Conservation (phyloP, 2,329 filamentous ascomycete genomes). For the Sclerotinia sclerotiorum region DNA sequence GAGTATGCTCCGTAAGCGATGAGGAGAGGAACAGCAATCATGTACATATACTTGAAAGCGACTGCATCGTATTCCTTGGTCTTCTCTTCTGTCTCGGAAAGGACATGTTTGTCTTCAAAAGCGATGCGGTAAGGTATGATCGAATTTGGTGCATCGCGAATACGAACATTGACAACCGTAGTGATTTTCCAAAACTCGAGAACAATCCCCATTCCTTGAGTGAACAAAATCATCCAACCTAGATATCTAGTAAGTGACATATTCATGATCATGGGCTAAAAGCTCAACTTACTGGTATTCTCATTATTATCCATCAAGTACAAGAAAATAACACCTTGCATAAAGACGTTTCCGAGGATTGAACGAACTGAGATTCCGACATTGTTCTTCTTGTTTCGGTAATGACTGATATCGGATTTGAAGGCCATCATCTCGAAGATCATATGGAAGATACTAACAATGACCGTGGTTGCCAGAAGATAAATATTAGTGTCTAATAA, state of each 20-base stretch:
- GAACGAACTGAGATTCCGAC: conserved; percentile 94
- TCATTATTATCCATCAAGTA: conserved; percentile 97
- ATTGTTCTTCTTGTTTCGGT: conserved; percentile 99
- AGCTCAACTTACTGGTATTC: conserved; percentile 62
- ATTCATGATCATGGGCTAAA: neutral
- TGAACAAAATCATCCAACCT: conserved; percentile 91
- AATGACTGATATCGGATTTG: conserved; percentile 96
- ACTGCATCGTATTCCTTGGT: conserved; percentile 98
- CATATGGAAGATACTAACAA: conserved; percentile 88
- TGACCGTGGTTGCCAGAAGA: conserved; percentile 77
- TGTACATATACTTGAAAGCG: conserved; percentile 96
- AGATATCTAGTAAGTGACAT: conserved; percentile 39
- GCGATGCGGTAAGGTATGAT: conserved; percentile 75
- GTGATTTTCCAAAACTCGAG: conserved; percentile 94
- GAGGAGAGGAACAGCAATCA: conserved; percentile 83
- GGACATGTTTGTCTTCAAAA: conserved; percentile 96
- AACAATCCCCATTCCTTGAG: conserved; percentile 67
- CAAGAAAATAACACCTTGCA: conserved; percentile 94
- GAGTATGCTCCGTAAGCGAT: conserved; percentile 89
- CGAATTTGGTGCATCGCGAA: conserved; percentile 69
- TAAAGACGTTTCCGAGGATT: conserved; percentile 95
- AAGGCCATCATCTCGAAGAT: conserved; percentile 95
- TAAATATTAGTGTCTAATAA: conserved; percentile 92
- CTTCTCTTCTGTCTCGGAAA: conserved; percentile 93
- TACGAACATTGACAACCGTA: conserved; percentile 84